phyloP scores from a whole-genome alignment of 2,329 filamentous ascomycete genomes.

The Trichothecium roseum region DNA sequence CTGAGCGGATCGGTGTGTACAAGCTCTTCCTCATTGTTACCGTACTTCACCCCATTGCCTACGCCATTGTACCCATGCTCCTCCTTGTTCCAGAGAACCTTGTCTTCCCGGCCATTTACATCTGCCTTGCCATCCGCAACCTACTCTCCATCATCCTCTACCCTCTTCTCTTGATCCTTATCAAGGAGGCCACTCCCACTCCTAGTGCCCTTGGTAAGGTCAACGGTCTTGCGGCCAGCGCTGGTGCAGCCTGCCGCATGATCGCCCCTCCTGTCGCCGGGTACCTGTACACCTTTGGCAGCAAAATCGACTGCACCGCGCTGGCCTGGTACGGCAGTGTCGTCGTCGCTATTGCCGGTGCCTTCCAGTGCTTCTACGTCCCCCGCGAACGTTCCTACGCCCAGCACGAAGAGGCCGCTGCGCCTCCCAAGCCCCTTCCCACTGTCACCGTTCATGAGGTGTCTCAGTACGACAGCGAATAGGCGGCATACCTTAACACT shows the following conservation, averaged over 20 bases:
- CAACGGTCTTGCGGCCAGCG: constrained; percentile 56
- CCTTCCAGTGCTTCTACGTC: constrained; percentile 50
- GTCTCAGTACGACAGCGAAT: constrained; percentile 5
- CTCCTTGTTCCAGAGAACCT: constrained; percentile 41
- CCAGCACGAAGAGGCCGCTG: constrained; percentile 17
- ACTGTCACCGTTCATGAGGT: constrained; percentile 17
- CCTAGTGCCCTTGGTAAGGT: constrained; percentile 49
- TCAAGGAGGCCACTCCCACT: constrained; percentile 55
- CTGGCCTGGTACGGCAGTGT: constrained; percentile 55
- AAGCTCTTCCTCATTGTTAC: constrained; percentile 47
- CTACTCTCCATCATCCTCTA: constrained; percentile 54
- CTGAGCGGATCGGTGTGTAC: constrained; percentile 47
- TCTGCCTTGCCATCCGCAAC: constrained; percentile 46
- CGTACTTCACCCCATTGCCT: constrained; percentile 50
- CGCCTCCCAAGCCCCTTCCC: constrained; percentile 8
- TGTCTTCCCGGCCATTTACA: constrained; percentile 48
- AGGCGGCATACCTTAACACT: background rate
- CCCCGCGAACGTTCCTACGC: constrained; percentile 18
- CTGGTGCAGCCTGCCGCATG: constrained; percentile 57
- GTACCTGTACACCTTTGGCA: constrained; percentile 51
- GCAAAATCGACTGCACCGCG: constrained; percentile 46
- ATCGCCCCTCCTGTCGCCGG: constrained; percentile 55
- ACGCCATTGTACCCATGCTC: constrained; percentile 48
- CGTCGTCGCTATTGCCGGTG: constrained; percentile 43
- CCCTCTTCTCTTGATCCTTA: constrained; percentile 54